Evolutionary conservation across 306 rosid genomes (phyloP), one percentile per base, ranked within the genome.

Genomic region (Potentilla sterilis): DNA sequence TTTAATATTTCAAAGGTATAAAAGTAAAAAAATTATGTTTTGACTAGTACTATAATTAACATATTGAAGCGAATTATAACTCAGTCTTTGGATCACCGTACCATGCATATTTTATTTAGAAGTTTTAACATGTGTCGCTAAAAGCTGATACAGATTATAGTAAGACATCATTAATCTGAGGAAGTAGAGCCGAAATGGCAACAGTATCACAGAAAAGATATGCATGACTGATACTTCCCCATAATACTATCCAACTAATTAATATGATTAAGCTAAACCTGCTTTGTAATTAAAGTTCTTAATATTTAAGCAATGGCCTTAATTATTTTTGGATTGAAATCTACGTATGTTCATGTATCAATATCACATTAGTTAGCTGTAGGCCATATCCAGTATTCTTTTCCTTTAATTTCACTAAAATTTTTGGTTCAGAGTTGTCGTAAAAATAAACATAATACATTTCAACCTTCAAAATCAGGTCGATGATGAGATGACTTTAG

Each of bases 131-230:
- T 22, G 24, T 59, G 41, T 44, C 59, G 51, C 65, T 42, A 34
- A 55, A 34, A 67, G 82, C 71, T 32, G 66, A 61, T 61, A 28
- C 66, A 28, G 40, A 38, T 42, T 22, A 24, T 70, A 16, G 48
- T 70, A 14, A 51, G 7, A 5, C 44, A 34, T 32, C 42, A 48
- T 44, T n/a, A 15, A 48, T 69, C n/a, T 34, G 7, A 34, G 12
- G 66, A 54, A 42, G 75, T 41, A 55, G 51, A 77, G 78, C 81
- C 78, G 72, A 69, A 58, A 67, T 49, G 58, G 37, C 54, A 38
- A 81, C 76, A 81, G 85, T 81, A 77, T 72, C 73, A 47, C n/a
- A 40, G 62, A 55, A 67, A 67, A 67, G 62, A 77, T 77, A 57
- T 19, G 22, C 22, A 44, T 57, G 70, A 47, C 40, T 55, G 5